Evolutionary conservation across 441 rosid species (phyloP).

Genomic region (Croton setiger): DNA sequence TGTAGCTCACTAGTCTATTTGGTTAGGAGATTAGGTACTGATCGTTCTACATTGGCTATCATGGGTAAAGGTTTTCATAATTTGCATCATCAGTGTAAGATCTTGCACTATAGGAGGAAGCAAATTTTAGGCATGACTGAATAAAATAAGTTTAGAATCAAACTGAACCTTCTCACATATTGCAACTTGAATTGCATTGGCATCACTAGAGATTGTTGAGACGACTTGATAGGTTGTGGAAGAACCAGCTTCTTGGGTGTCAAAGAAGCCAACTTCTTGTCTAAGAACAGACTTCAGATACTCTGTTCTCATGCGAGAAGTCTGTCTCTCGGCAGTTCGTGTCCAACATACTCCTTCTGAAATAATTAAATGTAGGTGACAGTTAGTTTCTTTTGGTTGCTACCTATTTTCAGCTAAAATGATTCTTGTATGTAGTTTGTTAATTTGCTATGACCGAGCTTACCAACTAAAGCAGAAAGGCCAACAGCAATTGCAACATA

Average conservation of each 20-base stretch:
- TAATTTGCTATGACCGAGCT: conserved; percentile 12
- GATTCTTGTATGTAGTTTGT: not conserved
- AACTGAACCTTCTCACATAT: conserved; percentile 55
- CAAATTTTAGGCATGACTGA: not conserved
- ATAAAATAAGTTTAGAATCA: not conserved
- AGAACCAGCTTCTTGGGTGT: conserved; percentile 58
- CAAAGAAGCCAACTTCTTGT: conserved; percentile 69
- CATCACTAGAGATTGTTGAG: conserved; percentile 59
- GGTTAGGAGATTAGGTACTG: not conserved
- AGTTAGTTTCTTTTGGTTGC: not conserved
- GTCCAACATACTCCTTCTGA: conserved; percentile 80
- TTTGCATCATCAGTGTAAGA: not conserved
- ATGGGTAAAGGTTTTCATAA: not conserved
- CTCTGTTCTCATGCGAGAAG: conserved; percentile 54
- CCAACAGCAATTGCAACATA: conserved; percentile 62
- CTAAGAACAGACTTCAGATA: conserved; percentile 65
- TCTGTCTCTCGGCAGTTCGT: conserved; percentile 70
- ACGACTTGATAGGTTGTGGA: conserved; percentile 67
- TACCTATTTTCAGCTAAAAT: not conserved
- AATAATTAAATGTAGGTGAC: conserved; percentile 1
- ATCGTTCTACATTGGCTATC: not conserved
- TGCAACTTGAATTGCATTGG: conserved; percentile 68
- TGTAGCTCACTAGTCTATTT: not conserved
- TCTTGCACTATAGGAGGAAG: not conserved
- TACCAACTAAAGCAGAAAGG: conserved; percentile 60